Percentiles rank a stretch among this genome's conserved stretches.
Evolutionary conservation across 2,329 filamentous ascomycete species (phyloP).

Genomic region (Paraconiothyrium sp.): DNA sequence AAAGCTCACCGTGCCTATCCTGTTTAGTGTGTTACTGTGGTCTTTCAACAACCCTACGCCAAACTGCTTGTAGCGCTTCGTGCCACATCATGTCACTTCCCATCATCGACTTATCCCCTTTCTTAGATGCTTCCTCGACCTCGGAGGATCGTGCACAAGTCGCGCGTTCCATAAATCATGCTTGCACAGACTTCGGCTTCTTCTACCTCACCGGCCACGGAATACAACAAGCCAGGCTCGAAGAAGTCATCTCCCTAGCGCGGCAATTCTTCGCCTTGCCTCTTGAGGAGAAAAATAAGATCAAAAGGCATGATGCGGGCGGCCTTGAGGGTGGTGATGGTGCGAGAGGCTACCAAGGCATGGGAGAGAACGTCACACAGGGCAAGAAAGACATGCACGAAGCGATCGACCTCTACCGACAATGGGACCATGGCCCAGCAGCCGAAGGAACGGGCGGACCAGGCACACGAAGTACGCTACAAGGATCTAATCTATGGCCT

Average conservation of each 20-base stretch:
- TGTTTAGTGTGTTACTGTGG: no score
- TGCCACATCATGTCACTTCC: conserved; percentile 38
- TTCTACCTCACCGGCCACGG: conserved; percentile 56
- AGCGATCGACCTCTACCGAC: conserved; percentile 52
- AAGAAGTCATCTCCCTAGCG: conserved; percentile 42
- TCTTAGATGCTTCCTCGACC: conserved; percentile 35
- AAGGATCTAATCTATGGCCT: conserved; percentile 57
- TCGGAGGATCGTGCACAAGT: conserved; percentile 32
- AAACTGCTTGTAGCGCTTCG: background rate
- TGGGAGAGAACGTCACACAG: conserved; percentile 50
- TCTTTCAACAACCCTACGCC: background rate
- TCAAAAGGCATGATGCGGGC: conserved; percentile 47
- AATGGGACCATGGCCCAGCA: conserved; percentile 42
- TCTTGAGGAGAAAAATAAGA: conserved; percentile 41
- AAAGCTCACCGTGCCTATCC: no score
- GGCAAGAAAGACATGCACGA: conserved; percentile 50
- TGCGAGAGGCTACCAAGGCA: conserved; percentile 49
- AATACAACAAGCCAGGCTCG: conserved; percentile 40
- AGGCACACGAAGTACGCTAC: conserved; percentile 42
- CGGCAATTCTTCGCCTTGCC: conserved; percentile 47
- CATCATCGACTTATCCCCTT: conserved; percentile 54
- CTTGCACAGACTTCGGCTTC: conserved; percentile 53
- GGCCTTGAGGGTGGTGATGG: conserved; percentile 46
- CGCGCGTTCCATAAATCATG: conserved; percentile 44
- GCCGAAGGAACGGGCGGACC: conserved; percentile 27